Evolutionary conservation across 1,139 yeast species (phyloP).

Genomic region (Martiniozyma asiatica): DNA sequence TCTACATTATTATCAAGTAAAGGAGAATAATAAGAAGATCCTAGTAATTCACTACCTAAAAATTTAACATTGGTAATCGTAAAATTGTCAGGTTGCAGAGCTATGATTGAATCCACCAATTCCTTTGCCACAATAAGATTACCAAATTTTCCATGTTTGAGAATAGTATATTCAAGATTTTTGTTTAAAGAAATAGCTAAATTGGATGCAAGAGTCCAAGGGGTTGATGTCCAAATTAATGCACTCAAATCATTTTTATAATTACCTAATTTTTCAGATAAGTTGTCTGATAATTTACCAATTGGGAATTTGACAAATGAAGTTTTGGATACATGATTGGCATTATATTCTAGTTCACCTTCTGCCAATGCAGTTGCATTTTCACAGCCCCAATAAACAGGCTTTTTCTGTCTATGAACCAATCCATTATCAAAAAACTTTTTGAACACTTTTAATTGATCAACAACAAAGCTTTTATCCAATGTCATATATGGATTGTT

Average conservation of each 20-base stretch:
- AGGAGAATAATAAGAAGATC: slow-evolving; percentile 44
- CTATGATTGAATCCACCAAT: slow-evolving; percentile 23
- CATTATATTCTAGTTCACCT: slow-evolving; percentile 84
- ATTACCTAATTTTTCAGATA: slow-evolving; percentile 4
- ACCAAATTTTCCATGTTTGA: slow-evolving; percentile 28
- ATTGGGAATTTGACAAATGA: slow-evolving; percentile 59
- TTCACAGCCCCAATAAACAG: slow-evolving; percentile 97
- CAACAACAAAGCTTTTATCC: slow-evolving; percentile 54
- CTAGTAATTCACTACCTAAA: slow-evolving; percentile 37
- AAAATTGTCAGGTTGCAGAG: slow-evolving; percentile 19
- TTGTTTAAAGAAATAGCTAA: slow-evolving; percentile 68
- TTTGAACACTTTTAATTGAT: slow-evolving; percentile 63
- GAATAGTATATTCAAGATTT: slow-evolving; percentile 44
- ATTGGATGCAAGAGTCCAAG: slow-evolving; percentile 93
- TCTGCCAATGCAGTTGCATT: slow-evolving; percentile 92
- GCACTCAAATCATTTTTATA: slow-evolving; percentile 14
- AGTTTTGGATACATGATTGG: slow-evolving; percentile 59
- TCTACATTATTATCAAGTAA: slow-evolving; percentile 20
- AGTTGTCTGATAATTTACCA: slow-evolving; percentile 1
- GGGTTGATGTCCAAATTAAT: slow-evolving; percentile 94
- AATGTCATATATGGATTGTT: slow-evolving; percentile 61
- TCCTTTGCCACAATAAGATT: slow-evolving; percentile 38
- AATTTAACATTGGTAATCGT: slow-evolving; percentile 16
- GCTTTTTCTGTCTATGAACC: slow-evolving; percentile 75
- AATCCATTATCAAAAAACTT: slow-evolving; percentile 54